These are phyloP conservation scores for Hirschioporus abietinus DNA, from an alignment of 768 basidiomycete genomes.

Conservation along the genomic window DNA sequence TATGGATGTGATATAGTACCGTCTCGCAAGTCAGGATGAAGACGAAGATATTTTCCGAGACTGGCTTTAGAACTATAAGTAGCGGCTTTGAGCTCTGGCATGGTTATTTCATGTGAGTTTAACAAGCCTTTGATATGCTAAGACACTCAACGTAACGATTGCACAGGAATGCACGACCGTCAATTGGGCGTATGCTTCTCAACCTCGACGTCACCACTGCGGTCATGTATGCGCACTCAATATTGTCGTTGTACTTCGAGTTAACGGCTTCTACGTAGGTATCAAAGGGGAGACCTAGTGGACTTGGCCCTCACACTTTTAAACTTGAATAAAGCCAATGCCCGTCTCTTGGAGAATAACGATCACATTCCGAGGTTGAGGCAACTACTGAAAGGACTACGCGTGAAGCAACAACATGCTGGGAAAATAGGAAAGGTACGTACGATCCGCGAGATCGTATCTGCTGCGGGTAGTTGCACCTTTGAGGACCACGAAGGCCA, in stretches of 20 bases:
- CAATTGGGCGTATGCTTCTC: background rate
- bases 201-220: background rate
- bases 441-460: constrained; percentile 31
- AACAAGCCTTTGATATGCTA: background rate
- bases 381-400: background rate
- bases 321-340: background rate
- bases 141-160: background rate
- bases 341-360: background rate
- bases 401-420: constrained; percentile 19
- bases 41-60: background rate
- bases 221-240: background rate
- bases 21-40: background rate
- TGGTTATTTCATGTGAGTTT: background rate
- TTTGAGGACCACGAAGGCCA: constrained; percentile 35
- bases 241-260: background rate
- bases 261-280: background rate
- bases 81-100: background rate
- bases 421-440: constrained; percentile 22
- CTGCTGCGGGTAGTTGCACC: constrained; percentile 30
- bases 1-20: background rate
- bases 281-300: background rate
- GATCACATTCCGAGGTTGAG: background rate
- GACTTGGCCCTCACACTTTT: background rate
- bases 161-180: background rate
- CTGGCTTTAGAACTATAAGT: background rate